These are phyloP conservation scores for Amphicarpaea edgeworthii DNA, from an alignment of 306 rosid species.

Conservation along the genomic window DNA sequence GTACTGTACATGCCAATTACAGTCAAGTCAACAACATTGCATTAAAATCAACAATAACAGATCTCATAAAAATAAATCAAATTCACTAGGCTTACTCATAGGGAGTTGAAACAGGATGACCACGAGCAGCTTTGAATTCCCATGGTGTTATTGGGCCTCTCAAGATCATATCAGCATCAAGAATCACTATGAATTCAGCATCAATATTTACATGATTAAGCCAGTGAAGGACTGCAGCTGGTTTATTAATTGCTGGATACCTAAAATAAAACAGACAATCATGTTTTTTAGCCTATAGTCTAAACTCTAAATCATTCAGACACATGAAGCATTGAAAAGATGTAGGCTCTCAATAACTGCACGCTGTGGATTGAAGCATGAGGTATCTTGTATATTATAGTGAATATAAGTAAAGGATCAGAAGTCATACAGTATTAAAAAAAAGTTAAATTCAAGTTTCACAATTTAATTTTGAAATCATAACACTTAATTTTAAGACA, in stretches of 20 bases:
- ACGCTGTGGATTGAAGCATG: background rate
- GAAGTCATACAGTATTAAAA: constrained; percentile 1
- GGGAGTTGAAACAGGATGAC: constrained; percentile 96
- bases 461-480: background rate
- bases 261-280: constrained; percentile 55
- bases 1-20: constrained; percentile 3
- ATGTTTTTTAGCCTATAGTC: constrained; percentile 11
- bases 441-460: constrained; percentile 23
- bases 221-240: constrained; percentile 99
- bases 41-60: constrained; percentile 28
- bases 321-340: constrained; percentile 23
- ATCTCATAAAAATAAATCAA: constrained; percentile 29
- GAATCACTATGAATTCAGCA: constrained; percentile 96
- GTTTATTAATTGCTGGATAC: constrained; percentile 99
- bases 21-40: constrained; percentile 1
- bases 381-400: background rate
- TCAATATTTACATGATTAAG: constrained; percentile 83
- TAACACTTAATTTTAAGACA: constrained; percentile 29
- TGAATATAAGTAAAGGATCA: constrained; percentile 2
- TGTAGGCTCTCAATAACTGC: constrained; percentile 28
- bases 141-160: constrained; percentile 97
- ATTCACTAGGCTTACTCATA: constrained; percentile 74
- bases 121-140: constrained; percentile 95
- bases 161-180: constrained; percentile 98
- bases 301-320: constrained; percentile 24